Evolutionary conservation across 108 stramenopile genomes (phyloP).

Genomic region (Discostella stelligeroides): DNA sequence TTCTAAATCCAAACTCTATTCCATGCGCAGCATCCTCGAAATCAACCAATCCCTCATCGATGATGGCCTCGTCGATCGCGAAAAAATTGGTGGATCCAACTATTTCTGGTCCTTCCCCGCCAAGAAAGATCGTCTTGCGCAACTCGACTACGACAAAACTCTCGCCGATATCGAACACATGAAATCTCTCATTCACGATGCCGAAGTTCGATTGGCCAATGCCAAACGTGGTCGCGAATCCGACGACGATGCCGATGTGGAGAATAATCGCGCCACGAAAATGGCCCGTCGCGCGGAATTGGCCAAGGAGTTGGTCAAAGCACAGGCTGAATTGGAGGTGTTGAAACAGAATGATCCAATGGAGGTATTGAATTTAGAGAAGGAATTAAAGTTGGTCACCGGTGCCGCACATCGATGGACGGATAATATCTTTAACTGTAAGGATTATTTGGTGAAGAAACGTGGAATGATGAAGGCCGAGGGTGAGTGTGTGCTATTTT

Average conservation of each 20-base stretch:
- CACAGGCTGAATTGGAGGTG: conserved; percentile 56
- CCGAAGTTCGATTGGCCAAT: conserved; percentile 69
- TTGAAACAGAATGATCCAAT: conserved; percentile 92
- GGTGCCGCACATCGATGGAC: conserved; percentile 93
- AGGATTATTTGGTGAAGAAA: conserved; percentile 89
- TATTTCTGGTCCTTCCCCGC: conserved; percentile 93
- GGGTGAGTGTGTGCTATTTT: conserved; percentile 2
- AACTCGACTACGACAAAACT: conserved; percentile 63
- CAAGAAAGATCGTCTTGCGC: conserved; percentile 75
- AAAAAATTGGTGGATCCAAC: conserved; percentile 93
- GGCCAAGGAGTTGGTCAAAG: conserved; percentile 31
- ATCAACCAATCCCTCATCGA: conserved; percentile 80
- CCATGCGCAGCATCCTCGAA: conserved; percentile 57
- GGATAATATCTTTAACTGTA: conserved; percentile 88
- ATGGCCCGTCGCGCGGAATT: conserved; percentile 63
- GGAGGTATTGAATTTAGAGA: conserved; percentile 78
- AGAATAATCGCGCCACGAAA: conserved; percentile 58
- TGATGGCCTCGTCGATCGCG: conserved; percentile 85
- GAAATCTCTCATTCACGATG: conserved; percentile 51
- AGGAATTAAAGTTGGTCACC: conserved; percentile 64
- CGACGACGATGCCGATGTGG: conserved; percentile 8
- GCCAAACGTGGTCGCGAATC: conserved; percentile 86
- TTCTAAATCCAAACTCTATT: not conserved
- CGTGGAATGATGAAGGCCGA: conserved; percentile 88
- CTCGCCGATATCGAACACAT: conserved; percentile 57